Percentiles rank a stretch among this genome's conserved stretches.
Evolutionary conservation across 192 early-diverging fungal genomes (phyloP).

Genomic region (Backusella liffmaniae): DNA sequence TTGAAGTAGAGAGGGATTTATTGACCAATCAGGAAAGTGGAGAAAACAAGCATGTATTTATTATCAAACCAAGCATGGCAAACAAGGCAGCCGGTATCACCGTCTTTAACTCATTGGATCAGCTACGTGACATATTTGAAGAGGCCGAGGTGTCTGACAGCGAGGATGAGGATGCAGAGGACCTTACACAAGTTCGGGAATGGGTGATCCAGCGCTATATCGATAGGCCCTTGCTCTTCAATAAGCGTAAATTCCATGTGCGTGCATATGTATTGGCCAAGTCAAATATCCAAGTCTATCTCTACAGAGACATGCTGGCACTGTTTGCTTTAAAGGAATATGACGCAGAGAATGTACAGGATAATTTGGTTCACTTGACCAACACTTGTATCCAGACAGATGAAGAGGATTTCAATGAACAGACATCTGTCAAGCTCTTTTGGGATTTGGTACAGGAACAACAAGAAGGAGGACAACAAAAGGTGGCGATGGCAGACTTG

Average conservation of each 20-base stretch:
- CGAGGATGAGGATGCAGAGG: slow-evolving; percentile 42
- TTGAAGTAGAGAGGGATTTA: slow-evolving; percentile 59
- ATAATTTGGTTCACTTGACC: slow-evolving; percentile 56
- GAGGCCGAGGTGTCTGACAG: slow-evolving; percentile 39
- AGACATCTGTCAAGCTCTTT: slow-evolving; percentile 50
- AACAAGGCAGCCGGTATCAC: slow-evolving; percentile 63
- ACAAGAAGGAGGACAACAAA: not conserved
- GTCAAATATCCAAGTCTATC: slow-evolving; percentile 57
- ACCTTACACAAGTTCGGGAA: slow-evolving; percentile 59
- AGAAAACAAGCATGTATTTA: slow-evolving; percentile 43
- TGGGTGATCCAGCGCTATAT: slow-evolving; percentile 72
- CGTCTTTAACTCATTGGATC: slow-evolving; percentile 56
- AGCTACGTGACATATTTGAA: slow-evolving; percentile 42
- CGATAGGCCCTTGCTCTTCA: slow-evolving; percentile 51
- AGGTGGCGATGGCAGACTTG: slow-evolving; percentile 37
- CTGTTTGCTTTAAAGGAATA: slow-evolving; percentile 61
- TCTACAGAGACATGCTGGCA: slow-evolving; percentile 62
- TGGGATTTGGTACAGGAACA: slow-evolving; percentile 48
- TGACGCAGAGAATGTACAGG: slow-evolving; percentile 37
- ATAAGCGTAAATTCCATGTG: slow-evolving; percentile 64
- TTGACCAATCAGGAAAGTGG: slow-evolving; percentile 41
- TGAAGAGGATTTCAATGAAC: slow-evolving; percentile 46
- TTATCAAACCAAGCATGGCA: slow-evolving; percentile 64
- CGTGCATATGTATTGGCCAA: slow-evolving; percentile 61
- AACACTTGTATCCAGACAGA: slow-evolving; percentile 66